Conservation (phyloP, 2,329 filamentous ascomycete species). For the Penicillium sp. region DNA sequence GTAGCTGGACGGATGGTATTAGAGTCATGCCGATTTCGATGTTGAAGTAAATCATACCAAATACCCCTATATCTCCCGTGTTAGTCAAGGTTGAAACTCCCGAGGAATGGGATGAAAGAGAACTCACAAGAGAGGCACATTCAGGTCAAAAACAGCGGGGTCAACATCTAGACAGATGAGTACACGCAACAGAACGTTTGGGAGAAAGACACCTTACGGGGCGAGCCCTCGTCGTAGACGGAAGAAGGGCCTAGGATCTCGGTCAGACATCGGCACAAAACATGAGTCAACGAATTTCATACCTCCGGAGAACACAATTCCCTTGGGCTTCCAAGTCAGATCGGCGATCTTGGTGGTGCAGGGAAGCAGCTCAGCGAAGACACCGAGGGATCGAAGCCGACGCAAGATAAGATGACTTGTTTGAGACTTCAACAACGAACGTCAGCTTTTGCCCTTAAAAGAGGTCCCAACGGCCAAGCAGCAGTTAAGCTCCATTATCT, state of each 20-base stretch:
- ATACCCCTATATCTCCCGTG: slow-evolving; percentile 22
- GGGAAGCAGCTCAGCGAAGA: slow-evolving; percentile 87
- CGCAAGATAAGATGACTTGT: slow-evolving; percentile 70
- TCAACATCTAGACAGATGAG: slow-evolving; percentile 64
- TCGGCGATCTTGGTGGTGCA: slow-evolving; percentile 83
- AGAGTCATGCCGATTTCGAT: slow-evolving; percentile 48
- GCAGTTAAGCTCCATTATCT: not conserved
- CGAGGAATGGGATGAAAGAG: slow-evolving; percentile 64
- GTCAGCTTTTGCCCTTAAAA: slow-evolving; percentile 3
- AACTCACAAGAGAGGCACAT: slow-evolving; percentile 65
- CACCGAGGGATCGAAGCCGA: slow-evolving; percentile 76
- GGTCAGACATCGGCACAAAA: slow-evolving; percentile 14
- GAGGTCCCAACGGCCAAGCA: not conserved
- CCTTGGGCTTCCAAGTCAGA: slow-evolving; percentile 78
- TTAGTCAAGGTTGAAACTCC: slow-evolving; percentile 59
- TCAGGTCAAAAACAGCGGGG: slow-evolving; percentile 77
- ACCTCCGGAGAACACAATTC: slow-evolving; percentile 75
- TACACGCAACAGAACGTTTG: slow-evolving; percentile 8
- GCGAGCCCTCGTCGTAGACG: slow-evolving; percentile 79
- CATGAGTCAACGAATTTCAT: not conserved
- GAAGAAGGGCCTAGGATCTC: slow-evolving; percentile 64
- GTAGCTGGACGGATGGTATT: slow-evolving; percentile 55
- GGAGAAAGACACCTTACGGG: slow-evolving; percentile 49
- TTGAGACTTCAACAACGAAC: slow-evolving; percentile 1
- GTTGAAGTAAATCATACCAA: slow-evolving; percentile 22